Percentiles rank a stretch among this genome's conserved stretches.
Conservation (phyloP, 352 stramenopile species). For the Phytophthora litchii region DNA sequence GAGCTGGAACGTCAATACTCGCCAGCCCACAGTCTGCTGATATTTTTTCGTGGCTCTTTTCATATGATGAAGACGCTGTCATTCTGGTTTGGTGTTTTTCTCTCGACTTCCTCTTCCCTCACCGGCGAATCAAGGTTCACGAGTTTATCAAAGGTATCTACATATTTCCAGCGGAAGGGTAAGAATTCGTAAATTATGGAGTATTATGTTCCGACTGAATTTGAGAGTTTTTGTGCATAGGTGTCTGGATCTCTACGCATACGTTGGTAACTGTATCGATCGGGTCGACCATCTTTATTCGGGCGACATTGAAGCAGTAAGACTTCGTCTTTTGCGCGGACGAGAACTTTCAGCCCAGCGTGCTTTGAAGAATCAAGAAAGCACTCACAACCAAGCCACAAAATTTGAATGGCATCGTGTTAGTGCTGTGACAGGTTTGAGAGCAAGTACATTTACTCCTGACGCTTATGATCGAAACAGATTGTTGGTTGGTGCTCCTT, state of each 20-base stretch:
- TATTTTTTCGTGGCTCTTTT: slow-evolving; percentile 62
- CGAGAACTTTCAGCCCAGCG: slow-evolving; percentile 31
- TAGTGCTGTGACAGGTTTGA: background rate
- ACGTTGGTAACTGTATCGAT: slow-evolving; percentile 38
- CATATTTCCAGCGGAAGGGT: slow-evolving; percentile 26
- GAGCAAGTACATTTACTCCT: background rate
- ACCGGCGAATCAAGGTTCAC: slow-evolving; percentile 52
- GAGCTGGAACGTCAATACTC: slow-evolving; percentile 17
- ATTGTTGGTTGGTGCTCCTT: slow-evolving; percentile 15
- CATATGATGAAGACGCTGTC: slow-evolving; percentile 47
- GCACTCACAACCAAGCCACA: background rate
- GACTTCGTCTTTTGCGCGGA: slow-evolving; percentile 25
- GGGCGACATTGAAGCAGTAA: slow-evolving; percentile 36
- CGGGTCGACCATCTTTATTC: slow-evolving; percentile 35
- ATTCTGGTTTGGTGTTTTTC: slow-evolving; percentile 66
- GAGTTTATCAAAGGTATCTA: slow-evolving; percentile 43
- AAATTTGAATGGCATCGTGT: background rate
- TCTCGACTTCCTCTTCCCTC: slow-evolving; percentile 56
- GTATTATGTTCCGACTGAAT: slow-evolving; percentile 3
- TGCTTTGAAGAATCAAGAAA: slow-evolving; percentile 16
- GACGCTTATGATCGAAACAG: slow-evolving; percentile 11
- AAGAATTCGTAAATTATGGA: slow-evolving; percentile 9
- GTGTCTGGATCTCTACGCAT: slow-evolving; percentile 35
- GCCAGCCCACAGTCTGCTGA: slow-evolving; percentile 20
- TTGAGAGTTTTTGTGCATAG: slow-evolving; percentile 17